Conservation (phyloP, 371 early-diverging fungal genomes). For the Mortierella sp. region DNA sequence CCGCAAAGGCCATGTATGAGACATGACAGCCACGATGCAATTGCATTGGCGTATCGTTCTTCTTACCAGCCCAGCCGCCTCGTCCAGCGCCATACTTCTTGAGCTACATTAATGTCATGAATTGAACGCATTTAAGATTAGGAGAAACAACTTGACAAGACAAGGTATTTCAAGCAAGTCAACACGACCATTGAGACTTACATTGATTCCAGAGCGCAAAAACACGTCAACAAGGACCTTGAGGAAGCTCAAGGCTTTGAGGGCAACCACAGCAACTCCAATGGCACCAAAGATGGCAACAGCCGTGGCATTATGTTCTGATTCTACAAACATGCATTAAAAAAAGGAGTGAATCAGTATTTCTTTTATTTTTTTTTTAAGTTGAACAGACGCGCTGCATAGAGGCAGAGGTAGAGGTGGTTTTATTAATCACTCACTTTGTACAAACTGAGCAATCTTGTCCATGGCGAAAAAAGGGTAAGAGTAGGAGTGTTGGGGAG, state of each 20-base stretch:
- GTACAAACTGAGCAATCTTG: constrained; percentile 49
- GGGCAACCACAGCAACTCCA: constrained; percentile 63
- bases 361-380: too few species aligned
- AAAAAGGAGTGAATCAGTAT: too few species aligned
- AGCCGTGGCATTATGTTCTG: constrained; percentile 35
- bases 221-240: constrained; percentile 69
- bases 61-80: constrained; percentile 89
- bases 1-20: neutral
- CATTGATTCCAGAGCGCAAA: constrained; percentile 71
- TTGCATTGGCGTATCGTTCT: neutral
- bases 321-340: constrained; percentile 21
- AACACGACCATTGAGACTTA: constrained; percentile 33
- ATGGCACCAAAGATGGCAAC: constrained; percentile 63
- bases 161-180: neutral
- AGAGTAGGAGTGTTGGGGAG: neutral
- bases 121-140: neutral
- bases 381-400: neutral
- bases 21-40: neutral
- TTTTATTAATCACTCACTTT: constrained; percentile 25
- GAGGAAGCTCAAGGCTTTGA: constrained; percentile 62
- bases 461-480: constrained; percentile 31
- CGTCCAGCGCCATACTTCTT: constrained; percentile 85
- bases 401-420: neutral
- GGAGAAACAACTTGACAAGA: neutral
- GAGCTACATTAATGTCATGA: neutral